These are phyloP conservation scores for Phragmites australis DNA, from an alignment of 176 grass and related monocot species.

Conservation along the genomic window DNA sequence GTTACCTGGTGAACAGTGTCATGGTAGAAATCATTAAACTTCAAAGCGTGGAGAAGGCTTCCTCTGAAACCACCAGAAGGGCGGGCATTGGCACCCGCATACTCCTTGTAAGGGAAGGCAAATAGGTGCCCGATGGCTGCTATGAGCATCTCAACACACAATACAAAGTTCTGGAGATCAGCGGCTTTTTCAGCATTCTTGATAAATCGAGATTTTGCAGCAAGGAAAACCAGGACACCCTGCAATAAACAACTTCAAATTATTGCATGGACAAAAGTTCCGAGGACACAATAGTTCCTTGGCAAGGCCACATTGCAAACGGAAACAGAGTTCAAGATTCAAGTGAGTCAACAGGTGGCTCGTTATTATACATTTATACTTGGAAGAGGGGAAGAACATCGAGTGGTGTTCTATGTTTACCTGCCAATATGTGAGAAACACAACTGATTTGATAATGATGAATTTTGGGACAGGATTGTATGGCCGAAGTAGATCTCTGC, in stretches of 20 bases:
- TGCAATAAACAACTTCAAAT: conserved; percentile 36
- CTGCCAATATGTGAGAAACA: conserved; percentile 99
- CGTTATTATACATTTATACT: not conserved
- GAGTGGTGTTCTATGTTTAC: conserved; percentile 39
- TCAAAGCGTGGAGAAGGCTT: conserved; percentile 83
- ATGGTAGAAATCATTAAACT: conserved; percentile 98
- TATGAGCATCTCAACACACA: conserved; percentile 96
- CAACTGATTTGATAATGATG: conserved; percentile 95
- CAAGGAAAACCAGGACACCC: conserved; percentile 97
- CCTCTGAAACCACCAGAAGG: conserved; percentile 67
- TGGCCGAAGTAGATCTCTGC: conserved; percentile 83
- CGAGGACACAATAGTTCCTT: not conserved
- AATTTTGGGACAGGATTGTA: conserved; percentile 97
- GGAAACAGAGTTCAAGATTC: not conserved
- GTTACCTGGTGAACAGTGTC: conserved; percentile 98
- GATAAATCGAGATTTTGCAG: conserved; percentile 87
- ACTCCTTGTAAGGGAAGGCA: conserved; percentile 95
- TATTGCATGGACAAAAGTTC: not conserved
- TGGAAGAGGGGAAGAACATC: not conserved
- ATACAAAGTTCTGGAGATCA: conserved; percentile 82
- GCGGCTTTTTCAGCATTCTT: conserved; percentile 86
- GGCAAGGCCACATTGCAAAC: not conserved
- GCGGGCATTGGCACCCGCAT: conserved; percentile 81
- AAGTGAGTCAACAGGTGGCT: not conserved
- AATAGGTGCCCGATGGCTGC: conserved; percentile 78